Evolutionary conservation across 1,284 basidiomycete species (phyloP).

Genomic region (Volvariella surrecta): DNA sequence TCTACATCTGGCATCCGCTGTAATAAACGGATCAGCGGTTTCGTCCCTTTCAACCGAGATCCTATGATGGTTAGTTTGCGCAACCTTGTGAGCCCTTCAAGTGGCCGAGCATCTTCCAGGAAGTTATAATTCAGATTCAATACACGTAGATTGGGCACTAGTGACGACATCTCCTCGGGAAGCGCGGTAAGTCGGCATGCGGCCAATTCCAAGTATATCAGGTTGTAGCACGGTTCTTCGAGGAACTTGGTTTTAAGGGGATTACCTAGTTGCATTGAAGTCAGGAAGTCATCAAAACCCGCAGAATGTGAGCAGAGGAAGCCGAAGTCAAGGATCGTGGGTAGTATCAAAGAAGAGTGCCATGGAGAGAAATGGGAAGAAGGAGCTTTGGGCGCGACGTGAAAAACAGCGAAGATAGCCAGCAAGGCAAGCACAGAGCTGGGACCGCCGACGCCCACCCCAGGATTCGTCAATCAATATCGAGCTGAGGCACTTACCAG

Average conservation of each 20-base stretch:
- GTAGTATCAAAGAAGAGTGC: background rate
- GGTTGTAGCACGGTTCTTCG: slow-evolving; percentile 66
- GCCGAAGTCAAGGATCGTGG: background rate
- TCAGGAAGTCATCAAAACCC: background rate
- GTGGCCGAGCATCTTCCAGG: slow-evolving; percentile 57
- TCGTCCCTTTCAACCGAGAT: slow-evolving; percentile 64
- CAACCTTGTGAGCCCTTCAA: slow-evolving; percentile 70
- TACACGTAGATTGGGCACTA: slow-evolving; percentile 84
- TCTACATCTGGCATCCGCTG: slow-evolving; percentile 71
- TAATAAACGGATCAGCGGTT: slow-evolving; percentile 63
- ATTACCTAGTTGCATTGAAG: slow-evolving; percentile 26
- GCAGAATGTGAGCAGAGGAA: slow-evolving; percentile 1
- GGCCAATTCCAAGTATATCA: slow-evolving; percentile 90
- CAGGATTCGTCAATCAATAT: slow-evolving; percentile 1
- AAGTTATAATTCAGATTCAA: slow-evolving; percentile 97
- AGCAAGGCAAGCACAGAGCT: background rate
- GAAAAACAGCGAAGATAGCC: background rate
- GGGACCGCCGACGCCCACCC: no score
- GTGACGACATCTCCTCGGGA: slow-evolving; percentile 55
- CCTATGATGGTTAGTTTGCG: slow-evolving; percentile 83
- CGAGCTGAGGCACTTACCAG: slow-evolving; percentile 51
- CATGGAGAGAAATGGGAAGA: background rate
- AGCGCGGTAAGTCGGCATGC: slow-evolving; percentile 79
- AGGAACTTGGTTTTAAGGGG: slow-evolving; percentile 32
- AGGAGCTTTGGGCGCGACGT: background rate